These are phyloP conservation scores for Sanghuangporus weigelae DNA, from an alignment of 1,284 basidiomycete species.

Conservation along the genomic window DNA sequence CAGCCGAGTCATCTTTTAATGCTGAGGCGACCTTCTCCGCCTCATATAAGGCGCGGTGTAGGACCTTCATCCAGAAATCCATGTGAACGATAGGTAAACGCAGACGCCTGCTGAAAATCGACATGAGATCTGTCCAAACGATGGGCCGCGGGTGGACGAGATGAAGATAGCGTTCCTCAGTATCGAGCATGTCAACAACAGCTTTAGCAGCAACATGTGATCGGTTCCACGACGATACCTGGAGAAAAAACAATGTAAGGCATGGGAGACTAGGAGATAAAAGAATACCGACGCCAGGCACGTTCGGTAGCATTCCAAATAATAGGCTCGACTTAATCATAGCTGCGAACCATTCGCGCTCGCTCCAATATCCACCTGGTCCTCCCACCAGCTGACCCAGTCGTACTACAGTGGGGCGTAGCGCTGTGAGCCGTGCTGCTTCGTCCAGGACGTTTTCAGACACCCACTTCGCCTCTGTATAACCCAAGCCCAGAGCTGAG, in stretches of 20 bases:
- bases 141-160: slow-evolving; percentile 25
- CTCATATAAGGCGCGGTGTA: neutral
- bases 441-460: slow-evolving; percentile 21
- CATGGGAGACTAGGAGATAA: neutral
- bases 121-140: slow-evolving; percentile 8
- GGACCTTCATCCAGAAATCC: slow-evolving; percentile 2
- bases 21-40: neutral
- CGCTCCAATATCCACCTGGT: slow-evolving; percentile 1
- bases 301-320: slow-evolving; percentile 13
- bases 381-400: slow-evolving; percentile 13
- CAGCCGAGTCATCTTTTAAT: neutral
- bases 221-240: neutral
- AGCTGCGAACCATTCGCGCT: slow-evolving; percentile 17
- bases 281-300: slow-evolving; percentile 20
- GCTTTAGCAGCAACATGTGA: neutral
- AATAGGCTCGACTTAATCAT: slow-evolving; percentile 14
- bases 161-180: slow-evolving; percentile 16
- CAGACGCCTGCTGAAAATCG: neutral
- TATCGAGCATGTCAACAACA: slow-evolving; percentile 20
- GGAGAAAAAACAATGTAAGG: neutral
- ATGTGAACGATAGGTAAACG: slow-evolving; percentile 6
- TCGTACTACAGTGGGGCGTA: slow-evolving; percentile 19
- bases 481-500: slow-evolving; percentile 31
- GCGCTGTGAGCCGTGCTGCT: slow-evolving; percentile 22
- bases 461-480: slow-evolving; percentile 63